A percentile compares a stretch with the other conserved stretches of the same genome.
Evolutionary conservation across 2,329 filamentous ascomycete genomes (phyloP).

Genomic region (Microdochium paspali): DNA sequence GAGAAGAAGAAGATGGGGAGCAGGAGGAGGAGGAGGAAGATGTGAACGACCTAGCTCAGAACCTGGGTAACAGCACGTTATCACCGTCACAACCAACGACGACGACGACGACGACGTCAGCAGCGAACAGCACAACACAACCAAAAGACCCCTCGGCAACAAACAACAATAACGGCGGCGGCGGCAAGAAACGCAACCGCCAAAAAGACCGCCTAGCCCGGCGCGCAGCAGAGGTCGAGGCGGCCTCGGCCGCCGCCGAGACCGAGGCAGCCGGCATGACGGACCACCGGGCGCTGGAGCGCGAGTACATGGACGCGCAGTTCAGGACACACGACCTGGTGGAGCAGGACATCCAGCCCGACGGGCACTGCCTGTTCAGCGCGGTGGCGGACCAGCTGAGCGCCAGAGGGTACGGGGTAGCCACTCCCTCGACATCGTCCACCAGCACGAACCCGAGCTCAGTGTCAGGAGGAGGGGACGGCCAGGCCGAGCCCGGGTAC

Average conservation of each 20-base stretch:
- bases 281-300: slow-evolving; percentile 62
- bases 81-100: slow-evolving; percentile 9
- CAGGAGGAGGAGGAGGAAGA: slow-evolving; percentile 8
- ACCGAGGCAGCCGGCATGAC: slow-evolving; percentile 67
- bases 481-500: slow-evolving; percentile 39
- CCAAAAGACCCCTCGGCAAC: slow-evolving; percentile 9
- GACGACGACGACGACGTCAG: slow-evolving; percentile 8
- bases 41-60: slow-evolving; percentile 9
- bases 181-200: slow-evolving; percentile 70
- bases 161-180: slow-evolving; percentile 1
- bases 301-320: slow-evolving; percentile 56
- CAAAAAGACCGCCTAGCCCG: slow-evolving; percentile 87
- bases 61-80: slow-evolving; percentile 8
- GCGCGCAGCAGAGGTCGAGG: slow-evolving; percentile 76
- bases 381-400: slow-evolving; percentile 79
- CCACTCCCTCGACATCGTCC: slow-evolving; percentile 29
- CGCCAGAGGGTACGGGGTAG: background rate
- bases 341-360: slow-evolving; percentile 75
- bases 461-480: slow-evolving; percentile 11
- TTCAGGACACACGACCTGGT: slow-evolving; percentile 55
- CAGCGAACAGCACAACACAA: too few species aligned
- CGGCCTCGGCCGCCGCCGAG: slow-evolving; percentile 56
- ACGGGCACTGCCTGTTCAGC: slow-evolving; percentile 92
- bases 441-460: background rate
- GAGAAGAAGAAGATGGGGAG: slow-evolving; percentile 3